Evolutionary conservation across 257 asterid species (phyloP), one percentile per base, ranked within the genome.

Genomic region (Knoxia roxburghii): DNA sequence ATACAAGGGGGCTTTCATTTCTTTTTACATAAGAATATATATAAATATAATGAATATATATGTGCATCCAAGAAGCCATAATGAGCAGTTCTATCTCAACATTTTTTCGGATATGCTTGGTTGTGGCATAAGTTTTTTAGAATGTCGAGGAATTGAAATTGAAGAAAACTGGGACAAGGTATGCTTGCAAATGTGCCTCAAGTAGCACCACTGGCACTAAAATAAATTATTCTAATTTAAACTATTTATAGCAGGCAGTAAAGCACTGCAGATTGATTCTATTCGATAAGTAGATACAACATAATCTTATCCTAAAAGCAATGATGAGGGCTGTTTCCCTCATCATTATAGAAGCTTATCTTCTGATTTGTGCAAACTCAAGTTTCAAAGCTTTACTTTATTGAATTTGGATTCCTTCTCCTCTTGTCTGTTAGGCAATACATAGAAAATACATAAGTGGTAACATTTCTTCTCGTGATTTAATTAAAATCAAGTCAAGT

Each of bases 11-110:
- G 50, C 37, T 65, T 79, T 66, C 41, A 17, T 40, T 68, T 55
- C 61, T 75, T 78, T 79, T 53, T 85, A 79, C 87, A 84, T 59
- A 72, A 72, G 80, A 74, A 69, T 75, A 76, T 82, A 73, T 52
- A 29, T 26, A 45, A 7, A 27, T 45, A 49, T 56, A 13, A 54
- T 12, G 41, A 37, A 62, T 62, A 51, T 15, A n/a, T 54, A 24
- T 26, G 55, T 32, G 73, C 80, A 63, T 61, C 70, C 79, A 71
- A 74, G 74, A n/a, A 51, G 71, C 80, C 83, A 83, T 82, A n/a
- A n/a, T n/a, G n/a, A n/a, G n/a, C n/a, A n/a, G n/a, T n/a, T n/a
- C n/a, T n/a, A n/a, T n/a, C n/a, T n/a, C n/a, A n/a, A n/a, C n/a
- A n/a, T n/a, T n/a, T n/a, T n/a, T n/a, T n/a, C n/a, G n/a, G n/a